Conservation (phyloP, 495 filamentous ascomycete species). For the Trichodelitschia bisporula region DNA sequence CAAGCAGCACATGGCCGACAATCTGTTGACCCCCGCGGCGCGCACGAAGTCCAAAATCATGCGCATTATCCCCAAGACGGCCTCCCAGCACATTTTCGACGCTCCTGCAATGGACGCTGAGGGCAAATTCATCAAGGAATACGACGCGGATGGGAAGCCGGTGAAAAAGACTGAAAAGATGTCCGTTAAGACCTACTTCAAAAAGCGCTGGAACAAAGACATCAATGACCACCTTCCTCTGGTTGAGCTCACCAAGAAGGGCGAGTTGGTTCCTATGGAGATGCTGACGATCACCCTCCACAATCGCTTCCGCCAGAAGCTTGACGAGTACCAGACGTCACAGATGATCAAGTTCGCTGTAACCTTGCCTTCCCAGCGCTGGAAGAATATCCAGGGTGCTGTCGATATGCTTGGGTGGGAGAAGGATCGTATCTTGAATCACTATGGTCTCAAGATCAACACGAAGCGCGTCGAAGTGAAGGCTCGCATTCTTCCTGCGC, state of each 20-base stretch:
- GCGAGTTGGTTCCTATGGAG: slow-evolving; percentile 56
- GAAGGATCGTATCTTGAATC: slow-evolving; percentile 36
- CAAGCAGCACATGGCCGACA: too few species aligned
- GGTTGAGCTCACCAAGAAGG: slow-evolving; percentile 39
- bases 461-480: slow-evolving; percentile 30
- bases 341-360: slow-evolving; percentile 78
- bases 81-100: slow-evolving; percentile 24
- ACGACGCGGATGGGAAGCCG: slow-evolving; percentile 23
- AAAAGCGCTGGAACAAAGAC: slow-evolving; percentile 30
- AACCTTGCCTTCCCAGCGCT: slow-evolving; percentile 34
- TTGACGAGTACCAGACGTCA: slow-evolving; percentile 41
- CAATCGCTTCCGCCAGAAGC: slow-evolving; percentile 59
- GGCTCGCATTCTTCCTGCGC: slow-evolving; percentile 45
- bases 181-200: slow-evolving; percentile 42
- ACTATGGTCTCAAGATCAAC: slow-evolving; percentile 45
- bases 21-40: too few species aligned
- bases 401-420: slow-evolving; percentile 41
- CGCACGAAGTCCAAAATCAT: too few species aligned
- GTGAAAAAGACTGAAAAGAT: slow-evolving; percentile 13
- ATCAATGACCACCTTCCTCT: slow-evolving; percentile 38
- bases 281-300: slow-evolving; percentile 32
- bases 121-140: slow-evolving; percentile 32
- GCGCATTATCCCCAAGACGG: slow-evolving; percentile 32
- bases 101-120: too few species aligned
- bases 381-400: slow-evolving; percentile 33